Evolutionary conservation across 2,329 filamentous ascomycete species (phyloP), one percentile per base, ranked within the genome.

Genomic region (Penicillium sp.): DNA sequence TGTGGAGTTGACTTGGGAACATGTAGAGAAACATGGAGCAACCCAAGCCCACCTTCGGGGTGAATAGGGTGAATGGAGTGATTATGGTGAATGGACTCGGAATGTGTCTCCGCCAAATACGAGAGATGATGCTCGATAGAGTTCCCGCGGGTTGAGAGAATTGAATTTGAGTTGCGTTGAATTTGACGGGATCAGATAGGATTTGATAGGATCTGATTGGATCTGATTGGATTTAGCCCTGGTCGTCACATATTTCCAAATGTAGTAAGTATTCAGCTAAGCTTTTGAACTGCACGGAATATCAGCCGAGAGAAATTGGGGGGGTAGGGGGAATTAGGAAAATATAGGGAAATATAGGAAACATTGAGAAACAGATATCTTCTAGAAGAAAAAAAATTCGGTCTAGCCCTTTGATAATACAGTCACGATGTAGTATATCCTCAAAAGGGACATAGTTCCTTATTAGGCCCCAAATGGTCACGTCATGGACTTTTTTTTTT

Each of bases 181-280:
- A 25, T 25, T 25, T 25, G 6, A 25, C 25, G 25, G 25, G 25
- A 25, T 25, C 25, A 25, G 25, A 25, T 25, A 25, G 25, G 25
- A 25, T 25, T 25, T 25, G 25, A 25, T 6, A 25, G 40, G 6
- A 38, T 19, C 21, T 6, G 29, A 31, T 19, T 35, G 13, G 25
- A 40, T 42, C 4, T 31, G 9, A 31, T 31, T 9, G 27, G 27
- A 29, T 9, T n/a, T 15, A 29, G 17, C 8, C 8, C 17, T n/a
- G 7, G 23, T 49, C 33, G 51, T 48, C 35, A 37, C 33, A 49
- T 54, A 54, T 54, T 54, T 48, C 51, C 51, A 2, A n/a, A 54
- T 49, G 42, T 10, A 19, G 50, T 52, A 52, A 43, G 25, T 41
- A 21, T 21, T 21, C 2, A 51, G 27, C 49, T 43, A 51, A 51